Conservation (phyloP, 257 asterid genomes). For the Anisodus acutangulus region DNA sequence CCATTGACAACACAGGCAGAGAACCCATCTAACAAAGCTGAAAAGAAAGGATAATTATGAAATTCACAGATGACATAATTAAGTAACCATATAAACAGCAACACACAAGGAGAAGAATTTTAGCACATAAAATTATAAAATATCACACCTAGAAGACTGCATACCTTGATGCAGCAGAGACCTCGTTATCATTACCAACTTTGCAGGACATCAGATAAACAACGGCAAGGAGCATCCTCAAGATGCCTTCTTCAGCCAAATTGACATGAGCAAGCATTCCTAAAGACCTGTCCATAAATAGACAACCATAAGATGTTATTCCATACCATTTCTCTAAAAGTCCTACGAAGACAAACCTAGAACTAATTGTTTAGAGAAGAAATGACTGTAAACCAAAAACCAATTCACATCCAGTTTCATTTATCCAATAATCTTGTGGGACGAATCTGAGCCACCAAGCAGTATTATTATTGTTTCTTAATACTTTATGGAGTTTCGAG, state of each 20-base stretch:
- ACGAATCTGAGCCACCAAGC: neutral
- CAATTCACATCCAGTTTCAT: neutral
- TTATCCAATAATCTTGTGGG: neutral
- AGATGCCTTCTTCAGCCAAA: constrained; percentile 88
- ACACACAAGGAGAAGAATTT: neutral
- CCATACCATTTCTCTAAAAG: neutral
- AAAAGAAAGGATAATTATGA: neutral
- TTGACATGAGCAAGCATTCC: constrained; percentile 77
- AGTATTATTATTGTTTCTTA: neutral
- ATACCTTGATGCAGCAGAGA: constrained; percentile 91
- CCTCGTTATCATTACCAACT: constrained; percentile 70
- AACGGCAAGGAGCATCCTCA: constrained; percentile 86
- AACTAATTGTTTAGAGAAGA: constrained; percentile 23
- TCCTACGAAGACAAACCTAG: neutral
- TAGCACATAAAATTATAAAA: neutral
- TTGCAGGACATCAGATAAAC: constrained; percentile 70
- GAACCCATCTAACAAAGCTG: constrained; percentile 11
- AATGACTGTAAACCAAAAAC: constrained; percentile 11
- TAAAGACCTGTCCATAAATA: constrained; percentile 73
- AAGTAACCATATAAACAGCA: neutral
- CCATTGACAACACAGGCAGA: constrained; percentile 10
- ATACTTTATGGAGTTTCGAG: constrained; percentile 6
- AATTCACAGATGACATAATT: constrained; percentile 16
- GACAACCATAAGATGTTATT: constrained; percentile 38
- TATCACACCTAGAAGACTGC: constrained; percentile 30